Base-by-base conservation (phyloP, 768 basidiomycete species). In the Fomitopsis serialis region DNA sequence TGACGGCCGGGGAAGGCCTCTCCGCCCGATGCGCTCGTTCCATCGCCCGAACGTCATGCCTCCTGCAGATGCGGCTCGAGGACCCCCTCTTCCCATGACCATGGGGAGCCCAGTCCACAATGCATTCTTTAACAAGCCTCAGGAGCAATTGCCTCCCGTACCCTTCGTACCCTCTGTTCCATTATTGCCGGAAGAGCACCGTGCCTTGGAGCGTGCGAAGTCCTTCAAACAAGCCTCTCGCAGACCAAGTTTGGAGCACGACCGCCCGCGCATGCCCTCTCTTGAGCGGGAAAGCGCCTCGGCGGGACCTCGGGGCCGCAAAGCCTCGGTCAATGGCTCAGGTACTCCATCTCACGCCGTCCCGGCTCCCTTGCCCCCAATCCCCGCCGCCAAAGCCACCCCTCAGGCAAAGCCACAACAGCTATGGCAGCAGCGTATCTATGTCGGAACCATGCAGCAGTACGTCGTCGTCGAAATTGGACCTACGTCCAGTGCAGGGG, bases 401-500 rank as follows among this genome's bases (percentile, higher is more conserved):
- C 19, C 48, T 27, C 57, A 25, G 50, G 43, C 47, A 42, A 55
- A 47, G 59, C 47, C 35, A 32, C 54, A 59, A 49, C 61, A 60
- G 54, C 56, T 63, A 54, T 73, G 54, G 68, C 87, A 87, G 59
- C 87, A 87, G 63, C 78, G 89, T 12, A 70, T 95, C 9, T 94
- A 92, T 63, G 74, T 95, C 54, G 83, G 82, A 4, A 84, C 85
- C 61, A 76, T 84, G 74, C 87, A 91, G 65, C 77, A 84, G 40
- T 89, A 85, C 59, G 79, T 86, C 57, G 81, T 80, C 63, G 80
- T 95, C 11, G 86, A 89, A 60, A 78, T 97, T 40, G 72, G 76
- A 1, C 70, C 83, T 12, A 66, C 69, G 10, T 95, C 89, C 1
- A 82, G 73, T 24, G 90, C 91, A 9, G 77, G 82, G 34, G 88